phyloP scores from a whole-genome alignment of 805 yeast species.

The Kluyveromyces nonfermentans region DNA sequence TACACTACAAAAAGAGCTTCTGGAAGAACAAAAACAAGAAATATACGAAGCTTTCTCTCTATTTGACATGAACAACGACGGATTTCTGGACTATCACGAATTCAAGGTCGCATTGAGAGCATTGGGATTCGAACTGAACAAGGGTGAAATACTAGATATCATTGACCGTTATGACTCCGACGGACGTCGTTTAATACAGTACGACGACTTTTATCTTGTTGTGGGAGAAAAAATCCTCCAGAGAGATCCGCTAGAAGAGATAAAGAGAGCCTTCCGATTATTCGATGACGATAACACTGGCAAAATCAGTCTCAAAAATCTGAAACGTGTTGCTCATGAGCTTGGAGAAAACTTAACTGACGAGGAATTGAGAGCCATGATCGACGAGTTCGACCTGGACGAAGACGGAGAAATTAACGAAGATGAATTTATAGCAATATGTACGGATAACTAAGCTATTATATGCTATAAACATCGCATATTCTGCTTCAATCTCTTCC shows the following conservation, averaged over 20 bases:
- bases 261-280: slow-evolving; percentile 76
- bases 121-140: slow-evolving; percentile 75
- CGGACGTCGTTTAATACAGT: slow-evolving; percentile 60
- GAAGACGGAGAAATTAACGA: slow-evolving; percentile 93
- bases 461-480: neutral
- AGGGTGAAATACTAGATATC: slow-evolving; percentile 64
- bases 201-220: slow-evolving; percentile 64
- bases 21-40: slow-evolving; percentile 84
- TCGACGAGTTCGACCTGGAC: slow-evolving; percentile 92
- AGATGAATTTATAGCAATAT: slow-evolving; percentile 82
- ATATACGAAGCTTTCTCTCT: slow-evolving; percentile 85
- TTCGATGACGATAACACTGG: slow-evolving; percentile 89
- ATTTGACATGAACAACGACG: slow-evolving; percentile 90
- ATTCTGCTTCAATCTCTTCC: too few species aligned
- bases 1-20: slow-evolving; percentile 42
- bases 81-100: slow-evolving; percentile 85
- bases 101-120: slow-evolving; percentile 91
- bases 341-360: slow-evolving; percentile 87
- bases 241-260: slow-evolving; percentile 90
- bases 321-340: slow-evolving; percentile 85
- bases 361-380: slow-evolving; percentile 92
- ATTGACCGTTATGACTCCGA: slow-evolving; percentile 77
- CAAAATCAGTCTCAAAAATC: slow-evolving; percentile 67
- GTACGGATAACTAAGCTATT: slow-evolving; percentile 50
- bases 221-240: slow-evolving; percentile 77